Percentiles rank a stretch among this genome's conserved stretches.
phyloP scores from a whole-genome alignment of 768 basidiomycete species.

The Lactarius evosmus region DNA sequence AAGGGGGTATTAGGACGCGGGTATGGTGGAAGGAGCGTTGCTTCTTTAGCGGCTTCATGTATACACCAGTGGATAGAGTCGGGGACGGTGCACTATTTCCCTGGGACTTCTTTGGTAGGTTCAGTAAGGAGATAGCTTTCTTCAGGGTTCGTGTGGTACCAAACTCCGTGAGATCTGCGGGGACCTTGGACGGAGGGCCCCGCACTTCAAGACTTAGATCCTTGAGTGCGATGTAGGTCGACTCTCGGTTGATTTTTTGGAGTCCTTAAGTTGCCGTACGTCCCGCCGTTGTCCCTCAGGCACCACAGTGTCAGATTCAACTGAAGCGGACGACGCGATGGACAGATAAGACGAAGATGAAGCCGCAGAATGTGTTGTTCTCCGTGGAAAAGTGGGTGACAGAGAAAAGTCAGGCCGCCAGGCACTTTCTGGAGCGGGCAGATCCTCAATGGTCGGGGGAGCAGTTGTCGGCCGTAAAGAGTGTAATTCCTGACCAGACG shows the following conservation, averaged over 20 bases:
- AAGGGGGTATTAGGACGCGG: constrained; percentile 51
- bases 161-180: constrained; percentile 20
- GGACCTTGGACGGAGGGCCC: not conserved
- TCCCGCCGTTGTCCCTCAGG: constrained; percentile 5
- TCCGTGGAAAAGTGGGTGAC: constrained; percentile 18
- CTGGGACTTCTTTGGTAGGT: constrained; percentile 36
- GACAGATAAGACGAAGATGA: constrained; percentile 26
- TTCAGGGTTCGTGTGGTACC: constrained; percentile 39
- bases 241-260: constrained; percentile 17
- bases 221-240: constrained; percentile 11
- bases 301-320: constrained; percentile 5
- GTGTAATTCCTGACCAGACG: constrained; percentile 12
- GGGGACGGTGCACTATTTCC: constrained; percentile 33
- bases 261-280: constrained; percentile 16
- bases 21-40: constrained; percentile 62
- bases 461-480: constrained; percentile 17
- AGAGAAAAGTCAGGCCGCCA: constrained; percentile 12
- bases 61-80: constrained; percentile 34
- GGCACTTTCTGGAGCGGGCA: constrained; percentile 19
- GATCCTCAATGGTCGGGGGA: constrained; percentile 14
- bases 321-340: constrained; percentile 26
- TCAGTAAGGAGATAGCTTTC: constrained; percentile 58
- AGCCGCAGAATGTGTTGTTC: constrained; percentile 11
- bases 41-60: constrained; percentile 42
- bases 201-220: constrained; percentile 6